Conservation (phyloP, 2,329 filamentous ascomycete genomes). For the Fusarium buxicola region DNA sequence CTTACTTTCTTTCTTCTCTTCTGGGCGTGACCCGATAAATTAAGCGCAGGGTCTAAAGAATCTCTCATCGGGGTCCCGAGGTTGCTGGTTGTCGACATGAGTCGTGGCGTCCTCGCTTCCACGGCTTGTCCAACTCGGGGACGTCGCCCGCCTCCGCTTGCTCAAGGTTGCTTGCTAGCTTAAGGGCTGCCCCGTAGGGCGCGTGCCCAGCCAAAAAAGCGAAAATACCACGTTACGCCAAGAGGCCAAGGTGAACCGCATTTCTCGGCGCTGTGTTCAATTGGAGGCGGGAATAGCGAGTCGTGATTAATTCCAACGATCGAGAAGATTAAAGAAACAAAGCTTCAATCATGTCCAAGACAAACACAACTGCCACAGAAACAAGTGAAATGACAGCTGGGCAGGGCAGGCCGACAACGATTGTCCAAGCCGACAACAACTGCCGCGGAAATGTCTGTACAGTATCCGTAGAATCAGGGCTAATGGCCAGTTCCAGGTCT, state of each 20-base stretch:
- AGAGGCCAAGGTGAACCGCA: constrained; percentile 32
- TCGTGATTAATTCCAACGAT: constrained; percentile 18
- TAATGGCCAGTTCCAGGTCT: constrained; percentile 29
- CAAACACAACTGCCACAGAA: too few relatives aligned
- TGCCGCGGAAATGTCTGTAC: background rate
- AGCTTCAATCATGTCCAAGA: too few relatives aligned
- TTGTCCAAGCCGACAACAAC: background rate
- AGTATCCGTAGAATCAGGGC: background rate
- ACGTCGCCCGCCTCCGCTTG: background rate
- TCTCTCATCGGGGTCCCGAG: background rate
- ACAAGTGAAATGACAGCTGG: too few relatives aligned
- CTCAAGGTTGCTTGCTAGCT: too few relatives aligned
- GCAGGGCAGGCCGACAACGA: too few relatives aligned
- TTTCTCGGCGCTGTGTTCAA: constrained; percentile 28
- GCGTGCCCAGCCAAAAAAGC: constrained; percentile 27
- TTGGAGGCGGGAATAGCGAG: constrained; percentile 41
- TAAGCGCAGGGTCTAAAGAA: too few relatives aligned
- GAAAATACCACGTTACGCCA: constrained; percentile 35
- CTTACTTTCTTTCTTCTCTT: constrained; percentile 14
- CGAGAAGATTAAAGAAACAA: background rate
- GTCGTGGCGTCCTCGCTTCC: background rate
- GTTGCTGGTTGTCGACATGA: background rate
- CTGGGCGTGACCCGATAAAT: background rate
- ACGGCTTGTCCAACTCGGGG: background rate
- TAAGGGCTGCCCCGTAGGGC: background rate